A percentile compares a stretch with the other conserved stretches of the same genome.
Conservation (phyloP, 148 eudicot genomes). For the Silene uniflora region DNA sequence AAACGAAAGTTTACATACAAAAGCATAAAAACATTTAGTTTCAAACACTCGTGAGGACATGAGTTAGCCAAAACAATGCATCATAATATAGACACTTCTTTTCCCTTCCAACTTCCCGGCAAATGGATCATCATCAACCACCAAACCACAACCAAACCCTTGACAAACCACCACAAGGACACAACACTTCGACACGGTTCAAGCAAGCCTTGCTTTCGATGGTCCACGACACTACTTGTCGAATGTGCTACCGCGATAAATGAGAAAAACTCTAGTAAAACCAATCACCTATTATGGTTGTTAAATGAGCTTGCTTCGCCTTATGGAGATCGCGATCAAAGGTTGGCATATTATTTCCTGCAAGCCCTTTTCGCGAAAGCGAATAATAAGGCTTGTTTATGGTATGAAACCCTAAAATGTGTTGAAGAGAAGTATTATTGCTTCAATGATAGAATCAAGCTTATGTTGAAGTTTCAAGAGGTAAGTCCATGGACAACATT, state of each 20-base stretch:
- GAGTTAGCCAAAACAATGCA: slow-evolving; percentile 16
- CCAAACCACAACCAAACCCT: slow-evolving; percentile 25
- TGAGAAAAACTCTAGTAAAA: slow-evolving; percentile 17
- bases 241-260: slow-evolving; percentile 28
- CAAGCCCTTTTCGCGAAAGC: slow-evolving; percentile 24
- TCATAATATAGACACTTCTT: slow-evolving; percentile 21
- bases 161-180: not conserved
- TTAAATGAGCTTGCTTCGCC: slow-evolving; percentile 30
- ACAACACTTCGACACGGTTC: not conserved
- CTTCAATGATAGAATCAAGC: slow-evolving; percentile 22
- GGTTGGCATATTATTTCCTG: slow-evolving; percentile 30
- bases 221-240: slow-evolving; percentile 19
- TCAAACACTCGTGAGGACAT: slow-evolving; percentile 2
- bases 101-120: slow-evolving; percentile 25
- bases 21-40: not conserved
- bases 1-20: not conserved
- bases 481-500: slow-evolving; percentile 36
- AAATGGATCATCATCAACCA: slow-evolving; percentile 17
- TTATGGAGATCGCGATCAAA: slow-evolving; percentile 31
- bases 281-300: slow-evolving; percentile 26
- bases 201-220: slow-evolving; percentile 2
- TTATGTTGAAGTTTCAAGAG: slow-evolving; percentile 34
- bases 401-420: slow-evolving; percentile 14
- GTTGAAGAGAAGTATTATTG: slow-evolving; percentile 19
- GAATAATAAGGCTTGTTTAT: slow-evolving; percentile 12